Base-by-base conservation (phyloP, 305 asterid genomes). In the Euphrasia arctica region DNA sequence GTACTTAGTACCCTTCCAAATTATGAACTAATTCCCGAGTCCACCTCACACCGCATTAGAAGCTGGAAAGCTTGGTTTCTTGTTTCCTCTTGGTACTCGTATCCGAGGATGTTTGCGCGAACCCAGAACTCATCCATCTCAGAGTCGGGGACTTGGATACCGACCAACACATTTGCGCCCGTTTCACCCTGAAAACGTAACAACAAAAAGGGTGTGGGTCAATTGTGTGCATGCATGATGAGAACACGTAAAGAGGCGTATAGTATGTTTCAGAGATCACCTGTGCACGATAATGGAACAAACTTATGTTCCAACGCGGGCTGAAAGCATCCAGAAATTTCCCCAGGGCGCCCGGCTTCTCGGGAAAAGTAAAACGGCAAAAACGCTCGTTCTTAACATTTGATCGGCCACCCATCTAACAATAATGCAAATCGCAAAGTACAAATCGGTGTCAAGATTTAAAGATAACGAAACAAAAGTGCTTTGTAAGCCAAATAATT, bases 281-380 rank as follows among this genome's bases (percentile, higher is more conserved):
- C 95, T 91, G 96, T 66, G 80, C 82, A 15, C 95, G 86, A 78
- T 88, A 91, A 75, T 91, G 98, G 81, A 91, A 91, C 79, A 91
- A 80, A 67, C 90, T 91, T 61, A 91, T 91, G 58, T 91, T 91
- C 98, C 98, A 91, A 11, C 87, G 86, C 10, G 98, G 98, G 71
- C 95, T 88, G 64, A 91, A 74, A 66, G 82, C 87, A 77, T 83
- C 88, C 80, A 91, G 77, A 58, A 87, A 87, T 67, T 85, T 77
- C 87, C 77, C 57, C 77, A 90, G 62, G 55, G 96, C 83, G 18
- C 97, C 95, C 1, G 91, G 95, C 60, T 83, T 85, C 78, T 91
- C 98, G 0, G 98, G 98, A 74, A 91, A 91, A 50, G 75, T 60
- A 72, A 91, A 91, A 11, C 96, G 89, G 70, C 96, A 91, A 9